phyloP scores from a whole-genome alignment of 805 yeast species.

The Candida andamanensis region DNA sequence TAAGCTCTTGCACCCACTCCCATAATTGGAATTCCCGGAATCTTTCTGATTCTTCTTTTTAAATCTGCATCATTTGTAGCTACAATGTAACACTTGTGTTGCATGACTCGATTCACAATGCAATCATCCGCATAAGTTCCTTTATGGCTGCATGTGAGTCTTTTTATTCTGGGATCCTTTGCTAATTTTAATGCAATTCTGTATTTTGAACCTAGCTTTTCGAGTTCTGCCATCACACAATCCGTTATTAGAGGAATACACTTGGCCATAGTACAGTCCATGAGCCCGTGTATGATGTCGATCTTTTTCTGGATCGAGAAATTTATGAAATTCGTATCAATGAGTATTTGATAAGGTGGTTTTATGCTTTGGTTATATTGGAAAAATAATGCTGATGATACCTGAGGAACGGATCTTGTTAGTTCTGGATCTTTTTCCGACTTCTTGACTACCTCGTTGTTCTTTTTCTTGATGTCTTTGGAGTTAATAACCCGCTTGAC shows the following conservation, averaged over 20 bases:
- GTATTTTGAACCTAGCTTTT: slow-evolving; percentile 90
- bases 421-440: slow-evolving; percentile 62
- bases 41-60: slow-evolving; percentile 88
- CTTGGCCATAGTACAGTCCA: slow-evolving; percentile 92
- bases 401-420: slow-evolving; percentile 65
- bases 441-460: slow-evolving; percentile 29
- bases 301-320: slow-evolving; percentile 94
- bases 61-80: slow-evolving; percentile 98
- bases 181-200: slow-evolving; percentile 91
- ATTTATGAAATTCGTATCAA: slow-evolving; percentile 96
- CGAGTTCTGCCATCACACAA: slow-evolving; percentile 97
- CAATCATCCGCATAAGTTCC: slow-evolving; percentile 99
- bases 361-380: slow-evolving; percentile 90
- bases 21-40: slow-evolving; percentile 96
- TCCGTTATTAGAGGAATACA: slow-evolving; percentile 95
- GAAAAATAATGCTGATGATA: slow-evolving; percentile 90
- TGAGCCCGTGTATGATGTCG: slow-evolving; percentile 92
- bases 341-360: slow-evolving; percentile 96
- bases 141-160: slow-evolving; percentile 84
- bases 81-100: slow-evolving; percentile 94
- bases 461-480: slow-evolving; percentile 60
- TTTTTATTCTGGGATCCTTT: slow-evolving; percentile 84
- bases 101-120: slow-evolving; percentile 84
- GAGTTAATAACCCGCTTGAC: slow-evolving; percentile 77
- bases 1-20: slow-evolving; percentile 93